These are phyloP conservation scores for Melocanna baccifera DNA, from an alignment of 176 grass and related monocot genomes.

Conservation along the genomic window DNA sequence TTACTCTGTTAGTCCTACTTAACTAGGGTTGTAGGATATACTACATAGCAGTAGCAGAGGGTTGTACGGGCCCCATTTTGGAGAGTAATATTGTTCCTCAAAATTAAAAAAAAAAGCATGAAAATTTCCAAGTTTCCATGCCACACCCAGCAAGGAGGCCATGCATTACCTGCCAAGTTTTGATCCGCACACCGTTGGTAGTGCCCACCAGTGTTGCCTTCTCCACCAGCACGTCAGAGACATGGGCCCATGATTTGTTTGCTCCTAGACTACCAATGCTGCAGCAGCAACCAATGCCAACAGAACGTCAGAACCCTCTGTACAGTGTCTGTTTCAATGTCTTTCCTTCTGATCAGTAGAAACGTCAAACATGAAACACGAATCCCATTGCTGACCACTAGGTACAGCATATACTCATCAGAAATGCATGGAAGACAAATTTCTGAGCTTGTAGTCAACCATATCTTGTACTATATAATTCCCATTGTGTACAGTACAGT, in stretches of 20 bases:
- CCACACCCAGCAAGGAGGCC: slow-evolving; percentile 23
- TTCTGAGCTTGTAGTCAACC: background rate
- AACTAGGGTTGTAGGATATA: no score
- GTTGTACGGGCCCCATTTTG: no score
- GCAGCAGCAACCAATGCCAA: slow-evolving; percentile 26
- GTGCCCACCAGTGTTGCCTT: slow-evolving; percentile 55
- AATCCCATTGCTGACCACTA: background rate
- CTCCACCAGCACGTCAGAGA: slow-evolving; percentile 77
- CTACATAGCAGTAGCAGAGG: no score
- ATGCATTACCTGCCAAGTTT: slow-evolving; percentile 84
- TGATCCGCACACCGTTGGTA: slow-evolving; percentile 84
- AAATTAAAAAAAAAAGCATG: slow-evolving; percentile 11
- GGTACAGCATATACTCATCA: background rate
- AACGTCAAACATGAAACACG: background rate
- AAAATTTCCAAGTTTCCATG: slow-evolving; percentile 10
- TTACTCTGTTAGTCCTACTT: no score
- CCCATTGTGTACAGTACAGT: background rate
- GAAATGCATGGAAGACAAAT: background rate
- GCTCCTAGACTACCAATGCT: slow-evolving; percentile 85
- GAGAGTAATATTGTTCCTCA: no score
- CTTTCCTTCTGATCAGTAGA: background rate
- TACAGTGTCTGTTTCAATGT: background rate
- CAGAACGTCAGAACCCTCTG: slow-evolving; percentile 21
- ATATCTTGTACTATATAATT: background rate
- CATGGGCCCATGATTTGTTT: slow-evolving; percentile 44